Conservation (phyloP, 441 rosid species). For the Eutrema salsugineum region DNA sequence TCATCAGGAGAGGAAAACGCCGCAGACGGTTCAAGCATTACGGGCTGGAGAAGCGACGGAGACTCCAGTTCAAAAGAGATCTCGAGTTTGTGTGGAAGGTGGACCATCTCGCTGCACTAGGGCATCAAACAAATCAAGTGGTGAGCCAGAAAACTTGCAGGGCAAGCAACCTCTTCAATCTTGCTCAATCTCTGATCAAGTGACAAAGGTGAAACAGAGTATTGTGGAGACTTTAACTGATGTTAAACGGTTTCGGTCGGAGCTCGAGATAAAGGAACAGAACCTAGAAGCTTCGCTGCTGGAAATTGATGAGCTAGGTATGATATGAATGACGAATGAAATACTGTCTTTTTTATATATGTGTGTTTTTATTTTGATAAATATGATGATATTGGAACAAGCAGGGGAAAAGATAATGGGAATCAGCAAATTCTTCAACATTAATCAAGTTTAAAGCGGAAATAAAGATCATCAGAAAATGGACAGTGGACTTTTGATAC, state of each 20-base stretch:
- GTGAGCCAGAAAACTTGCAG: neutral
- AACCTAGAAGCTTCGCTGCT: neutral
- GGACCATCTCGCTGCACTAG: neutral
- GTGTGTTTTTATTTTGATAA: neutral
- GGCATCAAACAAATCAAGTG: neutral
- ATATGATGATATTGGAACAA: neutral
- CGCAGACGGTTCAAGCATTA: neutral
- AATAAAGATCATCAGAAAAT: neutral
- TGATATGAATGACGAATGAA: neutral
- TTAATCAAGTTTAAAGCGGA: neutral
- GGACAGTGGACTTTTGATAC: neutral
- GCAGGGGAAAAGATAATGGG: slow-evolving; percentile 15
- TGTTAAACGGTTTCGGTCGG: neutral
- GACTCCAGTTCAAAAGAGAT: neutral
- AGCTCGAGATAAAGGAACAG: neutral
- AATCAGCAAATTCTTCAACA: slow-evolving; percentile 1
- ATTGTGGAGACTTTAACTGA: neutral
- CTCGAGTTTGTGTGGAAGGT: neutral
- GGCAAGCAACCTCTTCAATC: neutral
- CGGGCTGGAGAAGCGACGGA: neutral
- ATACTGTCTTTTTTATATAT: neutral
- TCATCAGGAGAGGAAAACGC: neutral
- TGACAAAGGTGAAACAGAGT: neutral
- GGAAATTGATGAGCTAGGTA: neutral
- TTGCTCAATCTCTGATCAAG: neutral